phyloP scores from a whole-genome alignment of 1,284 basidiomycete species.

The Fomitiporia mediterranea region DNA sequence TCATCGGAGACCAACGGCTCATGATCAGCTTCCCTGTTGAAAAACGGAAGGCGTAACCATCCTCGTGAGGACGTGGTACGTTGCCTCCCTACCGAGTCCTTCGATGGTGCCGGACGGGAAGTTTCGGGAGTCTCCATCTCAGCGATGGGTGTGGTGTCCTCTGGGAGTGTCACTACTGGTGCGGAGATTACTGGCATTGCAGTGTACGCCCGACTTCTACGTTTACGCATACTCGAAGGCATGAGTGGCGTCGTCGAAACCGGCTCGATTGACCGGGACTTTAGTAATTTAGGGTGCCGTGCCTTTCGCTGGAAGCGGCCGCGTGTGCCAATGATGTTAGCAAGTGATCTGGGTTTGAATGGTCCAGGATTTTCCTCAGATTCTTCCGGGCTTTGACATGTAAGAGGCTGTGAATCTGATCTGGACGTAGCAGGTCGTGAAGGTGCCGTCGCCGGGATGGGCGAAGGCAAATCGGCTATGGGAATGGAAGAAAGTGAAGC shows the following conservation, averaged over 20 bases:
- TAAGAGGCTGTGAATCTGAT: slow-evolving; percentile 5
- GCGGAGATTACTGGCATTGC: slow-evolving; percentile 11
- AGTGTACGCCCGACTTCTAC: slow-evolving; percentile 4
- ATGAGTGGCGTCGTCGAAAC: neutral
- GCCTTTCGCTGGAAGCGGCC: neutral
- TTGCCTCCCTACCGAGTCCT: neutral
- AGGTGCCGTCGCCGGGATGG: neutral
- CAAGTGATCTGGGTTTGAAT: slow-evolving; percentile 4
- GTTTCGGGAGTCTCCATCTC: neutral
- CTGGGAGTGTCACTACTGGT: slow-evolving; percentile 2
- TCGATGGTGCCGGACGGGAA: neutral
- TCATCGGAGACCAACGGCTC: neutral
- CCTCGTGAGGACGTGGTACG: slow-evolving; percentile 1
- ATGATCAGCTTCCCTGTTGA: slow-evolving; percentile 5
- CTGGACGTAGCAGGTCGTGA: slow-evolving; percentile 1
- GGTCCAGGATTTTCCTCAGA: neutral
- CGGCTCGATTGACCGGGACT: slow-evolving; percentile 15
- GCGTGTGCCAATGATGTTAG: neutral
- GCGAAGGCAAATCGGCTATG: neutral
- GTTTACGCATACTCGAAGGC: neutral
- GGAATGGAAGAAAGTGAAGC: neutral
- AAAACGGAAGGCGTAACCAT: slow-evolving; percentile 10
- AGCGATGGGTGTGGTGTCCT: neutral
- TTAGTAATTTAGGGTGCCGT: slow-evolving; percentile 8
- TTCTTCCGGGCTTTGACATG: neutral